Evolutionary conservation across 2,329 filamentous ascomycete species (phyloP).

Genomic region (Camptophora hylomeconis): DNA sequence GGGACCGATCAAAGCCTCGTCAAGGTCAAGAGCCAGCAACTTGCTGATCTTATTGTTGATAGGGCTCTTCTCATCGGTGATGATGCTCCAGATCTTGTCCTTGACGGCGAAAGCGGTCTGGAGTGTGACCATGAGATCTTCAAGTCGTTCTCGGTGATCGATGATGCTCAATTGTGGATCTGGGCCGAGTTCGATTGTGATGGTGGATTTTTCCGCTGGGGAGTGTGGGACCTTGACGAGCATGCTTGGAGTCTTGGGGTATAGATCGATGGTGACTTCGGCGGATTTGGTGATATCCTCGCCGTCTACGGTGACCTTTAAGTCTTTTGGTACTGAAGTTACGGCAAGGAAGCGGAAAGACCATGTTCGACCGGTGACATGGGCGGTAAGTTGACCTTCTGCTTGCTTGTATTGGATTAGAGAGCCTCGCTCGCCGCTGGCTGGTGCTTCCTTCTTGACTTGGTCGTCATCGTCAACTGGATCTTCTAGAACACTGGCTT

Average conservation of each 20-base stretch:
- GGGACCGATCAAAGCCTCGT: slow-evolving; percentile 19
- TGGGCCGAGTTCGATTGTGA: slow-evolving; percentile 25
- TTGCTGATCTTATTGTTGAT: slow-evolving; percentile 15
- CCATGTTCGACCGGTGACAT: slow-evolving; percentile 11
- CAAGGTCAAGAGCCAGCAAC: slow-evolving; percentile 16
- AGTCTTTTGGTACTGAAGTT: slow-evolving; percentile 7
- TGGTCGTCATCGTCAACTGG: slow-evolving; percentile 12
- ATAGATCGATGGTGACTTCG: slow-evolving; percentile 7
- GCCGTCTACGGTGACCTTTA: slow-evolving; percentile 13
- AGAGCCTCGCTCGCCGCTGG: slow-evolving; percentile 18
- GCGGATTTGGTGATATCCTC: slow-evolving; percentile 13
- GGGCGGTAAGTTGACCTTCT: slow-evolving; percentile 10
- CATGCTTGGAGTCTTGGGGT: slow-evolving; percentile 12
- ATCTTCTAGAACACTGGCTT: slow-evolving; percentile 39
- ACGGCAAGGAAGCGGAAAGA: slow-evolving; percentile 15
- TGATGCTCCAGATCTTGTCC: slow-evolving; percentile 18
- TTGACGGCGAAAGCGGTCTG: slow-evolving; percentile 21
- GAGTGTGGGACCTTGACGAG: slow-evolving; percentile 10
- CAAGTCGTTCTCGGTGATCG: slow-evolving; percentile 13
- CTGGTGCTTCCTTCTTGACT: slow-evolving; percentile 7
- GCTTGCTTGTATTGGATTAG: slow-evolving; percentile 14
- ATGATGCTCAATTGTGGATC: slow-evolving; percentile 19
- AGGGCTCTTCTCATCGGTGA: slow-evolving; percentile 8
- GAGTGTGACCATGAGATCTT: slow-evolving; percentile 15
- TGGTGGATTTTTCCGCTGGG: slow-evolving; percentile 20